Percentiles rank a stretch among this genome's conserved stretches.
Evolutionary conservation across 495 filamentous ascomycete genomes (phyloP).

Genomic region (Geoglossum glabrum): DNA sequence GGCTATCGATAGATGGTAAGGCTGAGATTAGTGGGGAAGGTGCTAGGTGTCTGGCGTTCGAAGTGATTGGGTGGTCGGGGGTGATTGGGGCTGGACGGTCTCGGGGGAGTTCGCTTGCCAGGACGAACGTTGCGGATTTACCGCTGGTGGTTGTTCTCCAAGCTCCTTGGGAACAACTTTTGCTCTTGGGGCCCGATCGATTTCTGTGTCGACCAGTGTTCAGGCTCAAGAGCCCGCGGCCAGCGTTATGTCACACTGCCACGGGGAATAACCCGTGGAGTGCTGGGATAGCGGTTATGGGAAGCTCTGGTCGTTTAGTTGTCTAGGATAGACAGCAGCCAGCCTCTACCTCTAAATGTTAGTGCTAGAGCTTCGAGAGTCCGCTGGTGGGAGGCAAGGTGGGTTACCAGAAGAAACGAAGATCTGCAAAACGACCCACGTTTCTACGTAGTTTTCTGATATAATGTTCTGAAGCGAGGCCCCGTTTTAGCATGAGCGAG

Average conservation of each 20-base stretch:
- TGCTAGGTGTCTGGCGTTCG: conserved; percentile 21
- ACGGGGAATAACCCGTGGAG: not conserved
- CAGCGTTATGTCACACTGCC: not conserved
- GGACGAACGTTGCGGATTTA: conserved; percentile 33
- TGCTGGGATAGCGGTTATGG: not conserved
- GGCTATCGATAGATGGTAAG: conserved; percentile 6
- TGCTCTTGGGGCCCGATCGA: not conserved
- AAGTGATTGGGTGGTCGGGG: conserved; percentile 35
- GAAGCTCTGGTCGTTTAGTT: not conserved
- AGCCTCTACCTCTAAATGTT: not conserved
- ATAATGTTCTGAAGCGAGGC: not conserved
- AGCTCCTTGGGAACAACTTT: not conserved
- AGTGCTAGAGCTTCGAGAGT: not conserved
- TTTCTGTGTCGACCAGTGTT: not conserved
- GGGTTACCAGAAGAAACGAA: not conserved
- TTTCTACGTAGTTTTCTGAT: not conserved
- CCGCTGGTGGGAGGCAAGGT: not conserved
- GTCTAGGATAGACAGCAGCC: not conserved
- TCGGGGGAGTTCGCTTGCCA: conserved; percentile 36
- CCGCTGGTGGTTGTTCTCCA: conserved; percentile 16
- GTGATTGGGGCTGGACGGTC: conserved; percentile 30
- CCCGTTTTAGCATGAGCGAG: not conserved
- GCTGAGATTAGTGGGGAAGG: conserved; percentile 13
- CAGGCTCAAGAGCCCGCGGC: not conserved
- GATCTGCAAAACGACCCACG: not conserved